phyloP scores from a whole-genome alignment of 108 stramenopile genomes.

The Craspedostauros australis region DNA sequence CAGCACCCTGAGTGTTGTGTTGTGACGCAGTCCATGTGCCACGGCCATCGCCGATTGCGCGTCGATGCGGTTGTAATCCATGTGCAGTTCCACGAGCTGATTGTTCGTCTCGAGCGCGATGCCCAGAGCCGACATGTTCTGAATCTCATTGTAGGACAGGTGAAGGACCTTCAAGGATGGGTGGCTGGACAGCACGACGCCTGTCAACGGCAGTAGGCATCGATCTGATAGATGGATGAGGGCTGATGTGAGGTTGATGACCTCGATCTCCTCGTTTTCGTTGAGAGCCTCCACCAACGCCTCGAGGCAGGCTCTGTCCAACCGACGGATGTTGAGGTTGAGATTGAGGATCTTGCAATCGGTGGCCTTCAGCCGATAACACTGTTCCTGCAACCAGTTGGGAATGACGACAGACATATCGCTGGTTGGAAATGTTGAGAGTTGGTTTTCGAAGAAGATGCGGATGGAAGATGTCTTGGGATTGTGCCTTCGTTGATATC shows the following conservation, averaged over 20 bases:
- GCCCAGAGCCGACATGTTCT: slow-evolving; percentile 7
- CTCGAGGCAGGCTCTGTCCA: slow-evolving; percentile 11
- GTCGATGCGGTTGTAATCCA: slow-evolving; percentile 45
- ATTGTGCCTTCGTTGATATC: too few species aligned
- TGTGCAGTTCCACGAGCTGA: slow-evolving; percentile 28
- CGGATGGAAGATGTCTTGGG: too few species aligned
- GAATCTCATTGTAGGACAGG: slow-evolving; percentile 36
- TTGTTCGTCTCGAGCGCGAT: slow-evolving; percentile 8
- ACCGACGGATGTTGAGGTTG: slow-evolving; percentile 41
- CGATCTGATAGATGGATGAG: neutral
- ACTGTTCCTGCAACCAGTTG: slow-evolving; percentile 17
- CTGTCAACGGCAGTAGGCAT: slow-evolving; percentile 4
- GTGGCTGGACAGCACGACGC: slow-evolving; percentile 10
- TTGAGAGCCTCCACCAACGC: slow-evolving; percentile 17
- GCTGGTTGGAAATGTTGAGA: too few species aligned
- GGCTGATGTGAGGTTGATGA: slow-evolving; percentile 29
- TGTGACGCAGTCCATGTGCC: slow-evolving; percentile 26
- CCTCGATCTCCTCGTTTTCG: slow-evolving; percentile 19
- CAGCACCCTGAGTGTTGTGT: slow-evolving; percentile 23
- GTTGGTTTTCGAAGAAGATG: too few species aligned
- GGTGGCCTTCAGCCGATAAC: slow-evolving; percentile 3
- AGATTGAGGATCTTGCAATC: slow-evolving; percentile 22
- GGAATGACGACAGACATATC: too few species aligned
- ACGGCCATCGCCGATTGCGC: slow-evolving; percentile 20
- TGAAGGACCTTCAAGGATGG: slow-evolving; percentile 21